phyloP scores from a whole-genome alignment of 371 early-diverging fungal species.

The Circinella minor region DNA sequence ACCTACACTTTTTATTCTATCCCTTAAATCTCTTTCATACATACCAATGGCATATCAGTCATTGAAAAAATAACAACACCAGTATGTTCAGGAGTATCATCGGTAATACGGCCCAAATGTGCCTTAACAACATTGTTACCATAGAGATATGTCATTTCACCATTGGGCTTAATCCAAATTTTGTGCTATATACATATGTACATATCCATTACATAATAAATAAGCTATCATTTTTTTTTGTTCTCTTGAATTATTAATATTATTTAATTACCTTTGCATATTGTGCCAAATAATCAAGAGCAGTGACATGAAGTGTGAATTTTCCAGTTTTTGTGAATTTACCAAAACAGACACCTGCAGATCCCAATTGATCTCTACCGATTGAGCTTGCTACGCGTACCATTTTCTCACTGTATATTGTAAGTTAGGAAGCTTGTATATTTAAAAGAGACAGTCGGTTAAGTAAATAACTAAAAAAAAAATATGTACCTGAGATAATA shows the following conservation, averaged over 20 bases:
- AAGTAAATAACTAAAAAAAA: not conserved
- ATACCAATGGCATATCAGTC: conserved; percentile 90
- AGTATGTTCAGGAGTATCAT: conserved; percentile 97
- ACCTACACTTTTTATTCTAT: no score
- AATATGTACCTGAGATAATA: conserved; percentile 86
- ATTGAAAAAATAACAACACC: conserved; percentile 96
- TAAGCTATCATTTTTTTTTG: not conserved
- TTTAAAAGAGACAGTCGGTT: no score
- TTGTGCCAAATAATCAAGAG: conserved; percentile 91
- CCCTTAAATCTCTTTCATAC: not conserved
- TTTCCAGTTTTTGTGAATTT: conserved; percentile 98
- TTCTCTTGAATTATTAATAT: not conserved
- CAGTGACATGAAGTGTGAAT: conserved; percentile 96
- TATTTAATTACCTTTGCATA: conserved; percentile 81
- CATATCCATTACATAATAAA: not conserved
- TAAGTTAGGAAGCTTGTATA: not conserved
- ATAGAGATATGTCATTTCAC: conserved; percentile 99
- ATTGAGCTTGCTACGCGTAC: conserved; percentile 87
- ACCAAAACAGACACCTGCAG: conserved; percentile 97
- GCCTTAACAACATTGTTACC: conserved; percentile 99
- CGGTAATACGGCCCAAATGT: conserved; percentile 95
- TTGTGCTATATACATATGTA: conserved; percentile 34
- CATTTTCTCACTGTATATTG: conserved; percentile 75
- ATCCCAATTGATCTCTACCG: conserved; percentile 87
- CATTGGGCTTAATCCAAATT: conserved; percentile 98